Conservation (phyloP, 2,329 filamentous ascomycete species). For the Emmonsiellopsis sp. region DNA sequence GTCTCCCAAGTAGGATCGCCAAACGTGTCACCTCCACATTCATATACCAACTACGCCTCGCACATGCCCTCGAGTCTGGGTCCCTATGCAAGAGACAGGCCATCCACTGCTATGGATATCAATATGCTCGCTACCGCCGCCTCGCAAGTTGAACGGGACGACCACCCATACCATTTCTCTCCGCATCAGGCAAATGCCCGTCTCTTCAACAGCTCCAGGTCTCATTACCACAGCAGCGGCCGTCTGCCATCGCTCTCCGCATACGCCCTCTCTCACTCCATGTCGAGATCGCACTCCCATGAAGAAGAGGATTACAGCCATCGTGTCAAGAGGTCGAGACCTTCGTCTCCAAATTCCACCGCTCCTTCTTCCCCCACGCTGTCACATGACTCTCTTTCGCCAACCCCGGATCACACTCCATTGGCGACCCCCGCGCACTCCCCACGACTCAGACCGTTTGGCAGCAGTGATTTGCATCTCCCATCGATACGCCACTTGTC, state of each 20-base stretch:
- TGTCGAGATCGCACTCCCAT: slow-evolving; percentile 60
- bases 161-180: slow-evolving; percentile 33
- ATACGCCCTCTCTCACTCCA: slow-evolving; percentile 68
- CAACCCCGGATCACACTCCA: slow-evolving; percentile 97
- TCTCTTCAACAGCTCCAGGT: slow-evolving; percentile 20
- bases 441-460: slow-evolving; percentile 74
- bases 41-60: slow-evolving; percentile 57
- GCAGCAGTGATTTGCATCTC: slow-evolving; percentile 63
- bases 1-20: slow-evolving; percentile 81
- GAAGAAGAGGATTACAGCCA: slow-evolving; percentile 71
- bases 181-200: slow-evolving; percentile 19
- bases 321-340: slow-evolving; percentile 78
- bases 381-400: slow-evolving; percentile 89
- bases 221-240: slow-evolving; percentile 33
- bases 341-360: slow-evolving; percentile 90
- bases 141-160: slow-evolving; percentile 57
- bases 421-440: slow-evolving; percentile 93
- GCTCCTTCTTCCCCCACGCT: slow-evolving; percentile 94
- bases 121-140: slow-evolving; percentile 62
- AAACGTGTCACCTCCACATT: slow-evolving; percentile 90
- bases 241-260: slow-evolving; percentile 68
- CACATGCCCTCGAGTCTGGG: slow-evolving; percentile 51
- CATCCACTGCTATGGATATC: slow-evolving; percentile 49
- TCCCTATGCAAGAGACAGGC: slow-evolving; percentile 42
- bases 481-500: slow-evolving; percentile 73